These are phyloP conservation scores for Aspergillus sp. DNA, from an alignment of 2,329 filamentous ascomycete genomes.

Conservation along the genomic window DNA sequence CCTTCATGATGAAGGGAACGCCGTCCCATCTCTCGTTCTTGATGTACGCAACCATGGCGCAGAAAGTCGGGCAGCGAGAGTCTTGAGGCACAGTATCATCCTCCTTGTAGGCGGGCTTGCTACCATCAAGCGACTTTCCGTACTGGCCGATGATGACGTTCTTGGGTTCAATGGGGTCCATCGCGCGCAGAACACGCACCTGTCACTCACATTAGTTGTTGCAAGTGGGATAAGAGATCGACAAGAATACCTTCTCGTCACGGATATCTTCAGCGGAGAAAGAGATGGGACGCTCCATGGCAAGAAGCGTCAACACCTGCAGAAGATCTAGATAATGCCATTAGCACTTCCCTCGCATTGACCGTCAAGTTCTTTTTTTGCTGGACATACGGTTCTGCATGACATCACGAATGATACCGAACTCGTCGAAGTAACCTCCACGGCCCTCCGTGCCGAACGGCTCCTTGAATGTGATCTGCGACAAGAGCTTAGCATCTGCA, in stretches of 20 bases:
- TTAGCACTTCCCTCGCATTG: constrained; percentile 11
- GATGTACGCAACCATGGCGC: constrained; percentile 94
- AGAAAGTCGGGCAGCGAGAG: constrained; percentile 96
- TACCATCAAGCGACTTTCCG: constrained; percentile 90
- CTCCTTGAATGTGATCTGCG: constrained; percentile 93
- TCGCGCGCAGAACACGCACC: constrained; percentile 88
- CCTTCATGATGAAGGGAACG: constrained; percentile 99
- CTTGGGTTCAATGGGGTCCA: constrained; percentile 95
- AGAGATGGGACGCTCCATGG: constrained; percentile 97
- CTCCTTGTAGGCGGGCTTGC: constrained; percentile 97
- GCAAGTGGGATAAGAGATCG: background rate
- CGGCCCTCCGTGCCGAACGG: constrained; percentile 97
- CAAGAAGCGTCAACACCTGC: constrained; percentile 90
- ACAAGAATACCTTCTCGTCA: constrained; percentile 71
- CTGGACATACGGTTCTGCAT: constrained; percentile 85
- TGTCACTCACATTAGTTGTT: constrained; percentile 7
- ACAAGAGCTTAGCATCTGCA: constrained; percentile 2
- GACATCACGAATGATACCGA: constrained; percentile 98
- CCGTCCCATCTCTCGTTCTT: constrained; percentile 99
- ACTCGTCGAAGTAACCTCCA: constrained; percentile 98
- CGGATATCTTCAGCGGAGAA: constrained; percentile 98
- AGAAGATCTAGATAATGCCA: constrained; percentile 63
- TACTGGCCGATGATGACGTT: constrained; percentile 99
- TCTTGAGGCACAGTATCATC: constrained; percentile 98
- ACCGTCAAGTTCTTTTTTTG: background rate